phyloP scores from a whole-genome alignment of 1,139 yeast genomes.

The Protomyces gravidus region DNA sequence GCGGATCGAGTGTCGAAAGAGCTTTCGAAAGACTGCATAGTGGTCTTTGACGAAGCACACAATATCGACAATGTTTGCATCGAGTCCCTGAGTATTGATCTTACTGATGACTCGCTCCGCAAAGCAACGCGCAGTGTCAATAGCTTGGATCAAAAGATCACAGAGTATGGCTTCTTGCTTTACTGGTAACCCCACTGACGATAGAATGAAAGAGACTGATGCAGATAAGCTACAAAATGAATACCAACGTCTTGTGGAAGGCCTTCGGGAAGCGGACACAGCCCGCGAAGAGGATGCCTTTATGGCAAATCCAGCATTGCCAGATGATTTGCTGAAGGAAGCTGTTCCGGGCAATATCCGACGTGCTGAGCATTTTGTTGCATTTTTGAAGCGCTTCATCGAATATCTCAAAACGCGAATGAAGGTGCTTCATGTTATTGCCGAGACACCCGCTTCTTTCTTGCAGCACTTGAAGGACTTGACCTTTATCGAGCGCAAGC shows the following conservation, averaged over 20 bases:
- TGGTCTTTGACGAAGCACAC: constrained; percentile 97
- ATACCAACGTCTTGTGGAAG: constrained; percentile 85
- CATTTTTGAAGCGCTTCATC: constrained; percentile 83
- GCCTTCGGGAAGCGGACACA: constrained; percentile 71
- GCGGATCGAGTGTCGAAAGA: constrained; percentile 93
- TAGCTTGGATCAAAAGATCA: constrained; percentile 67
- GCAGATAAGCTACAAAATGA: constrained; percentile 80
- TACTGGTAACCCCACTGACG: background rate
- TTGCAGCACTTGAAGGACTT: constrained; percentile 86
- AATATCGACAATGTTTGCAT: constrained; percentile 94
- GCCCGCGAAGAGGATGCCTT: constrained; percentile 73
- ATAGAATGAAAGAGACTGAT: constrained; percentile 65
- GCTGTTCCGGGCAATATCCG: constrained; percentile 97
- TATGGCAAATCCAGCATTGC: constrained; percentile 81
- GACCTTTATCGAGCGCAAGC: constrained; percentile 88
- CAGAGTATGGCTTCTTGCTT: constrained; percentile 44
- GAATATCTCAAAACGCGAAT: constrained; percentile 85
- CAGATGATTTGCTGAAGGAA: constrained; percentile 78
- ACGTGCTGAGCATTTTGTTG: constrained; percentile 92
- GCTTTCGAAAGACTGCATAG: constrained; percentile 84
- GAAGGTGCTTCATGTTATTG: constrained; percentile 94
- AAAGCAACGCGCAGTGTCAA: constrained; percentile 80
- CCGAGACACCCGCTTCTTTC: constrained; percentile 92
- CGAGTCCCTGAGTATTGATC: constrained; percentile 85
- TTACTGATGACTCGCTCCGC: constrained; percentile 74